Evolutionary conservation across 2,329 filamentous ascomycete genomes (phyloP).

Genomic region (Grosmannia serpens): DNA sequence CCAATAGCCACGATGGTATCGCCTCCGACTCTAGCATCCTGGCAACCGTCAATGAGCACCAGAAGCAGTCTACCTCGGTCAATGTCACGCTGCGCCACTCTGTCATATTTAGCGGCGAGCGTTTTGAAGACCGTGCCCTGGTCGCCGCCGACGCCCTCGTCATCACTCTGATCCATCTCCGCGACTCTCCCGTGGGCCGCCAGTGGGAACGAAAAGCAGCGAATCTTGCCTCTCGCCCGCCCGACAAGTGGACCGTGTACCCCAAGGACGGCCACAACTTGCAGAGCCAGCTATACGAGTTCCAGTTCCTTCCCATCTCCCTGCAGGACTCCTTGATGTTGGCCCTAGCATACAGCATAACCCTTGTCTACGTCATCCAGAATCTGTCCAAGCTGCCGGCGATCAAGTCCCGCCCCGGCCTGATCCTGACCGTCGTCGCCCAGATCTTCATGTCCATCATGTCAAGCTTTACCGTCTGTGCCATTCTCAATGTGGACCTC

Average conservation of each 20-base stretch:
- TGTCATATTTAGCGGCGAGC: constrained; percentile 73
- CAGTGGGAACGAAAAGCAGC: constrained; percentile 53
- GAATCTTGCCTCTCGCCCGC: constrained; percentile 35
- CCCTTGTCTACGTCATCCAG: constrained; percentile 51
- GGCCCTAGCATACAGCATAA: constrained; percentile 52
- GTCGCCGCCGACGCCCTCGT: constrained; percentile 67
- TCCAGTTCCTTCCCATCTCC: constrained; percentile 66
- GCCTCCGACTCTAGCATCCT: constrained; percentile 51
- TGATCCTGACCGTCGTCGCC: constrained; percentile 57
- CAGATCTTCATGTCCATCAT: constrained; percentile 64
- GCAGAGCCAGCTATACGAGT: constrained; percentile 59
- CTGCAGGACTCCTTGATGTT: constrained; percentile 52
- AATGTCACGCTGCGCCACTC: constrained; percentile 67
- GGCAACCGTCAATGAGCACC: constrained; percentile 55
- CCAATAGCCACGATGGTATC: constrained; percentile 49
- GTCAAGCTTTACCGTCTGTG: constrained; percentile 71
- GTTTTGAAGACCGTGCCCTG: constrained; percentile 55
- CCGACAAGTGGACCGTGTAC: constrained; percentile 53
- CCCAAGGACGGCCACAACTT: constrained; percentile 43
- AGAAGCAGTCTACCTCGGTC: constrained; percentile 51
- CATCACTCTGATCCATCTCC: constrained; percentile 61
- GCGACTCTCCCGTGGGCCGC: constrained; percentile 50
- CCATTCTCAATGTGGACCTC: constrained; percentile 62
- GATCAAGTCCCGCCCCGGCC: constrained; percentile 62
- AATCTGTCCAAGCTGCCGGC: constrained; percentile 60